Percentiles rank a stretch among this genome's conserved stretches.
Evolutionary conservation across 164 flowering plant species (phyloP).

Genomic region (Saururus chinensis): DNA sequence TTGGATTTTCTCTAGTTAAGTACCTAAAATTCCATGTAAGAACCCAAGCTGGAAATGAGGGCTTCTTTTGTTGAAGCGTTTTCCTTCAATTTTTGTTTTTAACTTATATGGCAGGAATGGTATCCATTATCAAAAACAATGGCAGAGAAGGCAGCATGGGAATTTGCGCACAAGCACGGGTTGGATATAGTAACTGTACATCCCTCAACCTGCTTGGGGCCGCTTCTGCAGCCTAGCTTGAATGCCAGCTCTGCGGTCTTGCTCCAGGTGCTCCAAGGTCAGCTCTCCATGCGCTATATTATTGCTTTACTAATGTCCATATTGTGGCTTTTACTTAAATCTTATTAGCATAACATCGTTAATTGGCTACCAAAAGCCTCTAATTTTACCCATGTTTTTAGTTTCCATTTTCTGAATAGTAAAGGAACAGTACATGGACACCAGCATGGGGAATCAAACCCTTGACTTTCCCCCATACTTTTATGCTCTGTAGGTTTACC

Average conservation of each 20-base stretch:
- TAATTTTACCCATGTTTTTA: too few relatives aligned
- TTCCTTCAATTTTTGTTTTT: not conserved
- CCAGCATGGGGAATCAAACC: too few relatives aligned
- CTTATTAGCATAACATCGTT: not conserved
- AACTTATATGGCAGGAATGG: constrained; percentile 40
- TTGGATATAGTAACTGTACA: constrained; percentile 60
- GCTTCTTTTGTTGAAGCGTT: too few relatives aligned
- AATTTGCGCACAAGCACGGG: constrained; percentile 43
- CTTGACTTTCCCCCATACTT: too few relatives aligned
- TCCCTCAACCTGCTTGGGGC: constrained; percentile 75
- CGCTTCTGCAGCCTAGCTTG: constrained; percentile 51
- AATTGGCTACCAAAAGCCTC: not conserved
- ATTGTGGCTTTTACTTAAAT: not conserved
- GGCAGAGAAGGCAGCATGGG: constrained; percentile 87
- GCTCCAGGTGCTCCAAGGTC: constrained; percentile 43
- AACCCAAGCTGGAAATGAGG: too few relatives aligned
- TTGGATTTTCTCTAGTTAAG: too few relatives aligned
- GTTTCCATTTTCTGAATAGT: too few relatives aligned
- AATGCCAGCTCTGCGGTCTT: constrained; percentile 81
- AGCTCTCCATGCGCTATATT: not conserved
- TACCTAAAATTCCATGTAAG: too few relatives aligned
- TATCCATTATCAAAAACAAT: constrained; percentile 79
- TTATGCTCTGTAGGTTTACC: too few relatives aligned
- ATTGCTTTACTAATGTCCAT: not conserved
- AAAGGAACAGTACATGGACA: too few relatives aligned